Base-by-base conservation (phyloP, 1,284 basidiomycete genomes). In the Sanghuangporus baumii region DNA sequence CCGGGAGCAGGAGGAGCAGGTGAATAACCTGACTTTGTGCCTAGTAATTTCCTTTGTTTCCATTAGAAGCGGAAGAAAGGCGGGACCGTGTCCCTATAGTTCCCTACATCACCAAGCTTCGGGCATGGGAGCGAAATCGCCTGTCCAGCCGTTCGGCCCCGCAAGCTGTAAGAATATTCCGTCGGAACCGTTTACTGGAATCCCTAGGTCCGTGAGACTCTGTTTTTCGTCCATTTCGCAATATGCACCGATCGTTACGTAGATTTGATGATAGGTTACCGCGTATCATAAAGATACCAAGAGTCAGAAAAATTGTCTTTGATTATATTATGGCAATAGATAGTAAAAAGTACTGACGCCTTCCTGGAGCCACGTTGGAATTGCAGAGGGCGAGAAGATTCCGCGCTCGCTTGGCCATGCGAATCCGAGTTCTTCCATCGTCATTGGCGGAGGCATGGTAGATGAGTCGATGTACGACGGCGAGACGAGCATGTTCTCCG, bases 131-230 rank as follows among this genome's bases (percentile, higher is more conserved):
- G 82, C 78, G 69, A 89, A 86, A 69, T 90, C 88, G 55, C 84
- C 84, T 41, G 80, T 82, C 90, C 89, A 91, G 9, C 89, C 88
- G 65, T 84, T 88, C 50, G 79, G 72, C 61, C 82, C 84, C 50
- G 79, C 79, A 76, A 90, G 82, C 68, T 89, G 89, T 61, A 95
- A 74, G 77, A 96, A 95, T 59, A 95, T 88, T 6, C 89, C 92
- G 69, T 96, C 93, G 5, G 89, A 91, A 52, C 93, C 93, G 69
- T 94, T 94, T 51, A 87, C 80, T n/a, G 93, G 93, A 55, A 95
- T 76, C 16, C 93, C 93, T 6, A 96, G 84, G 73, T 96, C 93
- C 20, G 88, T 86, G 66, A 94, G 76, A 71, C 85, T 94, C 91
- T 94, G 74, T 52, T 41, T 41, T 11, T 41, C 40, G 2, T 6